Percentiles rank a stretch among this genome's conserved stretches.
Conservation (phyloP, 441 rosid genomes). For the Pelargonium fulgidum region DNA sequence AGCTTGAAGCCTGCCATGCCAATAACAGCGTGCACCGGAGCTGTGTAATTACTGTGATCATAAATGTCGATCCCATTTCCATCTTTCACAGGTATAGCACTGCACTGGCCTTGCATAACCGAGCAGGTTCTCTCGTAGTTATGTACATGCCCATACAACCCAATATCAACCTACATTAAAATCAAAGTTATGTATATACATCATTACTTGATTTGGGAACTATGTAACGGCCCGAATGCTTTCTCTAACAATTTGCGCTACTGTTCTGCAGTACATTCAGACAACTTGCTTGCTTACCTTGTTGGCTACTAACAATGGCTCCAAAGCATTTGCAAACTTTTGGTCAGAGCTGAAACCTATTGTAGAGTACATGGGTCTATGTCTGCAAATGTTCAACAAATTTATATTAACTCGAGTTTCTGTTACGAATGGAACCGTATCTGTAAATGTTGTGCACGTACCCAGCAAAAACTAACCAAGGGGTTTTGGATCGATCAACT, state of each 20-base stretch:
- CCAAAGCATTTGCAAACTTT: slow-evolving; percentile 24
- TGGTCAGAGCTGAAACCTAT: slow-evolving; percentile 1
- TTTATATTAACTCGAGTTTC: too few relatives aligned
- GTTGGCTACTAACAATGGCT: slow-evolving; percentile 37
- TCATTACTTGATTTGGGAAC: too few relatives aligned
- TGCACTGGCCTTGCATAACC: slow-evolving; percentile 30
- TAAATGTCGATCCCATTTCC: slow-evolving; percentile 36
- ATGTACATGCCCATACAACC: slow-evolving; percentile 56
- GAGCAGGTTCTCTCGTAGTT: slow-evolving; percentile 60
- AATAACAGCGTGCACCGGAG: slow-evolving; percentile 50
- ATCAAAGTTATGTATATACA: too few relatives aligned
- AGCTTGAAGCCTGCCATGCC: slow-evolving; percentile 60
- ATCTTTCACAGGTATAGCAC: slow-evolving; percentile 46
- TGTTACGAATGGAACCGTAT: too few relatives aligned
- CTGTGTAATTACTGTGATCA: slow-evolving; percentile 40
- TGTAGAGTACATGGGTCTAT: slow-evolving; percentile 51
- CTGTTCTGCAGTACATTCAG: too few relatives aligned
- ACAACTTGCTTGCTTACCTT: slow-evolving; percentile 27
- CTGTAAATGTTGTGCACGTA: too few relatives aligned
- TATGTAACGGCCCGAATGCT: too few relatives aligned
- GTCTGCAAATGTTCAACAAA: slow-evolving; percentile 39
- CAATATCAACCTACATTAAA: slow-evolving; percentile 51
- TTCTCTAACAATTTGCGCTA: too few relatives aligned
- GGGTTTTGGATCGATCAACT: slow-evolving; percentile 45
- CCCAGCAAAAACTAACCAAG: slow-evolving; percentile 52